A percentile compares a stretch with the other conserved stretches of the same genome.
phyloP scores from a whole-genome alignment of 441 rosid genomes.

The Arabidopsis hybrid region DNA sequence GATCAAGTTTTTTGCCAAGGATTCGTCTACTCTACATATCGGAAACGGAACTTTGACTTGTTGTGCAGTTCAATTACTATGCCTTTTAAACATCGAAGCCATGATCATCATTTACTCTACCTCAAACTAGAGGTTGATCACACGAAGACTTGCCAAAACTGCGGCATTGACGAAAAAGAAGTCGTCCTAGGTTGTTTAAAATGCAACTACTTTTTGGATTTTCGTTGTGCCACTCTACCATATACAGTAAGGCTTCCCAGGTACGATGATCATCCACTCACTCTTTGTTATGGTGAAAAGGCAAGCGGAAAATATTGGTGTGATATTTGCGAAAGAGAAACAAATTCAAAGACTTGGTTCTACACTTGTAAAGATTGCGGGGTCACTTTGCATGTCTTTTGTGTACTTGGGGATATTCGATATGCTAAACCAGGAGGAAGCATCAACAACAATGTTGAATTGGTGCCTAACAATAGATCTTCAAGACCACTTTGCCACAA shows the following conservation, averaged over 20 bases:
- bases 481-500: background rate
- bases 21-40: background rate
- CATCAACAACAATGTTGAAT: background rate
- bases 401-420: background rate
- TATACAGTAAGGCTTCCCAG: background rate
- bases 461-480: background rate
- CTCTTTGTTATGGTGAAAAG: background rate
- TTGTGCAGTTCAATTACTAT: background rate
- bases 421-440: background rate
- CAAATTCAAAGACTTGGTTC: conserved; percentile 3
- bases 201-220: background rate
- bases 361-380: background rate
- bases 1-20: background rate
- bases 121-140: too few species aligned
- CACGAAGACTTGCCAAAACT: background rate
- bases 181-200: background rate
- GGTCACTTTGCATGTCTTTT: background rate
- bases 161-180: background rate
- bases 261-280: conserved; percentile 8
- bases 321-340: background rate
- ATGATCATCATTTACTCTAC: background rate
- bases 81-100: background rate
- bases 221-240: background rate
- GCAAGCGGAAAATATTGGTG: background rate
- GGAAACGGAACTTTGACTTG: background rate